A percentile compares a stretch with the other conserved stretches of the same genome.
These are phyloP conservation scores for Eurotiales sp. DNA, from an alignment of 2,329 filamentous ascomycete genomes.

Conservation along the genomic window DNA sequence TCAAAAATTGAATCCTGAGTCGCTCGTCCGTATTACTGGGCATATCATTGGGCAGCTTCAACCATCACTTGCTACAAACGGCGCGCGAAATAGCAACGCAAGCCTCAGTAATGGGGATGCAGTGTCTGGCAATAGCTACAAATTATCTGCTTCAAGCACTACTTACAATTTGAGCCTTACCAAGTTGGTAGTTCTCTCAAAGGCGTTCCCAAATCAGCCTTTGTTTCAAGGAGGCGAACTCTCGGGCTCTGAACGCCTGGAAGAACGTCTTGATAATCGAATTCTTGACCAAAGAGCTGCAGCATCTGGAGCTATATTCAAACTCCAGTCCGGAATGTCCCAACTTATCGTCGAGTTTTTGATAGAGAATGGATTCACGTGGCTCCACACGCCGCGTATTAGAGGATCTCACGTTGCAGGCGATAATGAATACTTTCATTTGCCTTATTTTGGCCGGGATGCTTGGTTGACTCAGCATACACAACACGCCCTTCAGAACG, in stretches of 20 bases:
- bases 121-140: background rate
- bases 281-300: background rate
- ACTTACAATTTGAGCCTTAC: background rate
- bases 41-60: too few relatives aligned
- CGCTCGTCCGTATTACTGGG: background rate
- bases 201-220: background rate
- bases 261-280: background rate
- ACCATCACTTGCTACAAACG: background rate
- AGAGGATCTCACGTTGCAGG: background rate
- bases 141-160: background rate
- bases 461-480: background rate
- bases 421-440: background rate
- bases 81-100: background rate
- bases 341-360: background rate
- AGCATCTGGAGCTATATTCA: background rate
- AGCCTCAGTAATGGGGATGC: background rate
- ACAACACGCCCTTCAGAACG: background rate
- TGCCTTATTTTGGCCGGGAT: conserved; percentile 1
- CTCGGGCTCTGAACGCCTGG: background rate
- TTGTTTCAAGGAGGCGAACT: background rate
- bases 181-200: background rate
- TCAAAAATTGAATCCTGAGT: background rate
- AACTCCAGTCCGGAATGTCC: background rate
- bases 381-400: background rate
- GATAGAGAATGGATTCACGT: background rate